Evolutionary conservation across 2,329 filamentous ascomycete species (phyloP).

Genomic region (Colletotrichum ledebouriae): DNA sequence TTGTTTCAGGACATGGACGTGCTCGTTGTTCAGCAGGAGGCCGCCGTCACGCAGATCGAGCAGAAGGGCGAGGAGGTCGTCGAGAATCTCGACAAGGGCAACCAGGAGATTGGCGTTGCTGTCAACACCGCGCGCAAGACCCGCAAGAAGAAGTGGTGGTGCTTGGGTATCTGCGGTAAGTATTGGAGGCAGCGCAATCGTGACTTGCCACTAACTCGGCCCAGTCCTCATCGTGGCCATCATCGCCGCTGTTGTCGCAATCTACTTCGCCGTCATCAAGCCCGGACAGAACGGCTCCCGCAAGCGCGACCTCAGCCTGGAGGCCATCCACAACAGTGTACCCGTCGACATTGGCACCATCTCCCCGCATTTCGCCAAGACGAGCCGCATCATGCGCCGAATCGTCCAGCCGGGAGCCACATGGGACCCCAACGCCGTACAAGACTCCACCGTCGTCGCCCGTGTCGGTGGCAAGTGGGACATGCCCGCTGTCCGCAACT

Average conservation of each 20-base stretch:
- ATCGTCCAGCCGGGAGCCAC: constrained; percentile 28
- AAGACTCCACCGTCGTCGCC: constrained; percentile 2
- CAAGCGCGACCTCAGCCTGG: constrained; percentile 49
- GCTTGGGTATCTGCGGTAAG: constrained; percentile 79
- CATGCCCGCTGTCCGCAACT: constrained; percentile 37
- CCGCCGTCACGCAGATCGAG: constrained; percentile 83
- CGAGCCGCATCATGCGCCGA: constrained; percentile 38
- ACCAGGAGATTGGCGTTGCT: constrained; percentile 84
- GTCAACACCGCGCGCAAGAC: constrained; percentile 84
- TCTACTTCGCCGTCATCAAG: constrained; percentile 61
- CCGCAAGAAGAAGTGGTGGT: constrained; percentile 97
- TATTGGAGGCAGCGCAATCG: constrained; percentile 12
- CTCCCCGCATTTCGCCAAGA: constrained; percentile 23
- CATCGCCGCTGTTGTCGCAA: constrained; percentile 64
- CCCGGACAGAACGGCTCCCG: constrained; percentile 35
- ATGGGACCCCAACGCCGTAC: constrained; percentile 28
- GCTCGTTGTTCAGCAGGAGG: constrained; percentile 88
- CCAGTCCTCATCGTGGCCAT: constrained; percentile 66
- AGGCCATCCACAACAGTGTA: constrained; percentile 43
- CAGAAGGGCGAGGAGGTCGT: constrained; percentile 88
- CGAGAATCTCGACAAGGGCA: constrained; percentile 87
- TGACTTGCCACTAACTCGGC: constrained; percentile 31
- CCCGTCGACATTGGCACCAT: constrained; percentile 40
- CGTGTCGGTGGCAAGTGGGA: constrained; percentile 37
- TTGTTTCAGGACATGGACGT: constrained; percentile 92